phyloP scores from a whole-genome alignment of 768 basidiomycete genomes.

The Mycena vitilis region DNA sequence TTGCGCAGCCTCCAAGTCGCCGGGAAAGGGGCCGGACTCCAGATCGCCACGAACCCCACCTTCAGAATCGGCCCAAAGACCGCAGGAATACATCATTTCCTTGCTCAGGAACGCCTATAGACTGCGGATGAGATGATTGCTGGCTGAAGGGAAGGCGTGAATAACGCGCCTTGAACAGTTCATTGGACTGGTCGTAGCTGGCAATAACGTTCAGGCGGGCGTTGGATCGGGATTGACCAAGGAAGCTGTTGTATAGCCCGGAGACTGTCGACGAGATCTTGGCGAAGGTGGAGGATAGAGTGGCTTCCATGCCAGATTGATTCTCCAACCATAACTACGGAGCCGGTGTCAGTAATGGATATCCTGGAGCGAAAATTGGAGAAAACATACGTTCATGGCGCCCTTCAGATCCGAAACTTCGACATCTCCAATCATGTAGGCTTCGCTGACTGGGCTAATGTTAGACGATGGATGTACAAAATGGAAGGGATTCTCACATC shows the following conservation, averaged over 20 bases:
- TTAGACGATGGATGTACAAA: slow-evolving; percentile 27
- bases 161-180: slow-evolving; percentile 75
- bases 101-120: slow-evolving; percentile 78
- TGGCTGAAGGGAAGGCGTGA: slow-evolving; percentile 14
- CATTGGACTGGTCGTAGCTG: slow-evolving; percentile 94
- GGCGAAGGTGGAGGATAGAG: slow-evolving; percentile 66
- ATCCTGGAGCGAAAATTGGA: slow-evolving; percentile 10
- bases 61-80: slow-evolving; percentile 83
- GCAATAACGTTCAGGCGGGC: slow-evolving; percentile 85
- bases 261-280: slow-evolving; percentile 69
- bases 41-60: slow-evolving; percentile 84
- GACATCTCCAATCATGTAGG: slow-evolving; percentile 79
- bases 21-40: slow-evolving; percentile 61
- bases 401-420: slow-evolving; percentile 69
- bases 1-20: slow-evolving; percentile 86
- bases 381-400: slow-evolving; percentile 68
- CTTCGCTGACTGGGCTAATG: slow-evolving; percentile 69
- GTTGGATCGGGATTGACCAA: slow-evolving; percentile 79
- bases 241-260: slow-evolving; percentile 74
- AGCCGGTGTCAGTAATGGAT: slow-evolving; percentile 31
- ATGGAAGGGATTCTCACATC: slow-evolving; percentile 59
- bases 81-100: slow-evolving; percentile 97
- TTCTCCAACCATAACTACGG: slow-evolving; percentile 78
- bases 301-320: slow-evolving; percentile 66
- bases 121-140: slow-evolving; percentile 23